Conservation (phyloP, 805 yeast species). For the Candida rishiriensis region DNA sequence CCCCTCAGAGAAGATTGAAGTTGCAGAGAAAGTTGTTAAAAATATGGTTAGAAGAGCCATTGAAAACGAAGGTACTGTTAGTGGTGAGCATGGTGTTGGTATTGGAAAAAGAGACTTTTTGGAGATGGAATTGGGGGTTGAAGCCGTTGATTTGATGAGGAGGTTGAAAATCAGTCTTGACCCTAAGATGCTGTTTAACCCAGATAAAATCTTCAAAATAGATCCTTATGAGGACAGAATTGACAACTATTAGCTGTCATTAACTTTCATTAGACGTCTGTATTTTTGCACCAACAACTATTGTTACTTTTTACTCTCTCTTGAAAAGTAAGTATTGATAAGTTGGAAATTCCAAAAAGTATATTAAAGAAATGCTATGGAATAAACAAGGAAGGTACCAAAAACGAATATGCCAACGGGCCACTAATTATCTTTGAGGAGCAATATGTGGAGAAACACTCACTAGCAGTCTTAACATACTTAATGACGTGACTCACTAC, state of each 20-base stretch:
- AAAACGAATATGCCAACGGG: too few species aligned
- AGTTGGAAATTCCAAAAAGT: too few species aligned
- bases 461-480: too few species aligned
- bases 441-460: too few species aligned
- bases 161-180: conserved; percentile 65
- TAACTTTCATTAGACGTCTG: background rate
- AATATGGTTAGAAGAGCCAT: conserved; percentile 63
- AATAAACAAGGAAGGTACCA: too few species aligned
- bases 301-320: too few species aligned
- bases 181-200: conserved; percentile 67
- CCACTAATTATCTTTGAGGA: too few species aligned
- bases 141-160: conserved; percentile 67
- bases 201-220: conserved; percentile 70
- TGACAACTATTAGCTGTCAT: conserved; percentile 6
- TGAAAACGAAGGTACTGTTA: conserved; percentile 70
- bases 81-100: conserved; percentile 85
- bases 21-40: conserved; percentile 47
- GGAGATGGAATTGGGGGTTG: conserved; percentile 58
- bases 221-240: conserved; percentile 40
- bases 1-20: conserved; percentile 41
- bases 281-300: too few species aligned
- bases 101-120: conserved; percentile 67
- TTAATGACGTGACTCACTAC: too few species aligned
- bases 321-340: too few species aligned
- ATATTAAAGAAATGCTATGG: too few species aligned